Conservation (phyloP, 805 yeast species). For the Pichia cabralensis region DNA sequence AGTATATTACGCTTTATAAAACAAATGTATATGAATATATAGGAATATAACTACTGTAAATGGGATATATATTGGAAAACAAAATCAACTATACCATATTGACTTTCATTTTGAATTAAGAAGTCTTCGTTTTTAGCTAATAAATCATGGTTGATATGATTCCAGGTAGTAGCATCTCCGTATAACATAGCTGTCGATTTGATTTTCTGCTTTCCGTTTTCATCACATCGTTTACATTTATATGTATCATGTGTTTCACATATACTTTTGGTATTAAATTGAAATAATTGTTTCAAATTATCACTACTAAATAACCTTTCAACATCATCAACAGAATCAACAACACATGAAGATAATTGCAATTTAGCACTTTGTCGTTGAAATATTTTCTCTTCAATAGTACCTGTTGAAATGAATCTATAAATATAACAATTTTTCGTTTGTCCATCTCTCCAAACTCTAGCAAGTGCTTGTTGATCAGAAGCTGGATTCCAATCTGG, state of each 20-base stretch:
- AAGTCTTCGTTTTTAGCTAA: slow-evolving; percentile 65
- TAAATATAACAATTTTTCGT: slow-evolving; percentile 94
- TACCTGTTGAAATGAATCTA: slow-evolving; percentile 87
- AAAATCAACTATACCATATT: slow-evolving; percentile 62
- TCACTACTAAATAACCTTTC: slow-evolving; percentile 86
- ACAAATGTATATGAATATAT: not conserved
- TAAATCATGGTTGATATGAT: slow-evolving; percentile 63
- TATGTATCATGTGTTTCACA: slow-evolving; percentile 93
- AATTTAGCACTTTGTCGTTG: slow-evolving; percentile 94
- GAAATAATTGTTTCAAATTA: slow-evolving; percentile 64
- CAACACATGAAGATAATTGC: slow-evolving; percentile 90
- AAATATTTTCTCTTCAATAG: slow-evolving; percentile 92
- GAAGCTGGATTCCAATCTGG: slow-evolving; percentile 98
- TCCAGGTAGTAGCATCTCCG: slow-evolving; percentile 98
- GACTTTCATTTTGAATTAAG: slow-evolving; percentile 63
- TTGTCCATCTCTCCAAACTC: slow-evolving; percentile 99
- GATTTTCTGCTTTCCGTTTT: slow-evolving; percentile 44
- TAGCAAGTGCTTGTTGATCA: slow-evolving; percentile 94
- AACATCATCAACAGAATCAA: slow-evolving; percentile 91
- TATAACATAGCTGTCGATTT: slow-evolving; percentile 83
- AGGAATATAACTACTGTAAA: slow-evolving; percentile 12
- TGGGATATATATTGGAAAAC: slow-evolving; percentile 94
- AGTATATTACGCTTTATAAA: no score
- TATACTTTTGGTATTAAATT: slow-evolving; percentile 51
- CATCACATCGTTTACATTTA: slow-evolving; percentile 70